Percentiles rank a stretch among this genome's conserved stretches.
phyloP scores from a whole-genome alignment of 257 asterid species.

The Euphrasia confusa region DNA sequence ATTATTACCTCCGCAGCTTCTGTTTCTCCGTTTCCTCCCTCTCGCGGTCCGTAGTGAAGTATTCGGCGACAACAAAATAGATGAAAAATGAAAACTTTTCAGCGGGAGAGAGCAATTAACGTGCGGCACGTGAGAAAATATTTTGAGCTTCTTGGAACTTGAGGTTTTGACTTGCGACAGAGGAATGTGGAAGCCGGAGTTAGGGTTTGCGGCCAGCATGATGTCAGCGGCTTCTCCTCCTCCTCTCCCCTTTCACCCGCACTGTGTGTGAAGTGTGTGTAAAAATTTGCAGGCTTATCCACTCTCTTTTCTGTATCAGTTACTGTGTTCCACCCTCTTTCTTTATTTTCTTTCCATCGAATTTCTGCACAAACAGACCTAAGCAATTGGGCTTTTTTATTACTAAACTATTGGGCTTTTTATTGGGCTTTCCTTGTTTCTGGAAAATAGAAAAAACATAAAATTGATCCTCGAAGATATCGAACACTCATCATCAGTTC shows the following conservation, averaged over 20 bases:
- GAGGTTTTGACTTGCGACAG: conserved; percentile 24
- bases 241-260: conserved; percentile 21
- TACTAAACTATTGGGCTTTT: neutral
- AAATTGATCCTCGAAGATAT: neutral
- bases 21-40: conserved; percentile 26
- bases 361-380: neutral
- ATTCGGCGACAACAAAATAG: conserved; percentile 31
- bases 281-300: conserved; percentile 45
- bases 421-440: too few relatives aligned
- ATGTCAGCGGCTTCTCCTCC: conserved; percentile 28
- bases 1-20: conserved; percentile 21
- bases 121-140: conserved; percentile 26
- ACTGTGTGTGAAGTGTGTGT: conserved; percentile 27
- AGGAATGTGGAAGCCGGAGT: conserved; percentile 29
- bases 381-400: neutral
- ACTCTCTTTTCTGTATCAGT: conserved; percentile 11
- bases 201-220: conserved; percentile 45
- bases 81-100: conserved; percentile 22
- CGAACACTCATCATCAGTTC: neutral
- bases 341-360: neutral
- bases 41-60: conserved; percentile 26
- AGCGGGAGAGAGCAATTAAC: conserved; percentile 24
- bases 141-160: conserved; percentile 25
- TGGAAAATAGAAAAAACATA: too few relatives aligned
- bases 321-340: neutral